Evolutionary conservation across 495 filamentous ascomycete genomes (phyloP).

Genomic region (Penicillium canariense): DNA sequence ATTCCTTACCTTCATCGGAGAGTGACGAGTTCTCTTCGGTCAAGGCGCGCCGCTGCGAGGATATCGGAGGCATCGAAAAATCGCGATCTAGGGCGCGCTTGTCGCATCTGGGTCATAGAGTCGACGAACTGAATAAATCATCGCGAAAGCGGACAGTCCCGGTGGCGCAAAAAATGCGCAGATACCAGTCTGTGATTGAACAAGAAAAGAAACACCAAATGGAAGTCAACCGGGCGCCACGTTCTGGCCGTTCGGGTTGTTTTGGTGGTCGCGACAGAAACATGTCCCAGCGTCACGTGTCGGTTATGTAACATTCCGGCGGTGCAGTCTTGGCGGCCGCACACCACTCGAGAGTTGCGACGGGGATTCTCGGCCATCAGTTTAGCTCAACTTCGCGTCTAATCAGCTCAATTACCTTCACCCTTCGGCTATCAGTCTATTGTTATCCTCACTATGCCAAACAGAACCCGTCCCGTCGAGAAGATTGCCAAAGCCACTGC

Average conservation of each 20-base stretch:
- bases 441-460: conserved; percentile 23
- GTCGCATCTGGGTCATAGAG: conserved; percentile 54
- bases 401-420: conserved; percentile 5
- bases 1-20: conserved; percentile 61
- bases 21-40: conserved; percentile 47
- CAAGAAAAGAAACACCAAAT: conserved; percentile 11
- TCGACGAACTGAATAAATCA: conserved; percentile 43
- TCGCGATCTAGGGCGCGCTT: conserved; percentile 52
- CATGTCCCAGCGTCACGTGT: conserved; percentile 26
- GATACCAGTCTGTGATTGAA: conserved; percentile 18
- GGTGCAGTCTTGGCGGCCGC: neutral
- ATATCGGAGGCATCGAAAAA: conserved; percentile 59
- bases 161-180: conserved; percentile 12
- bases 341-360: neutral
- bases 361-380: neutral
- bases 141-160: conserved; percentile 31
- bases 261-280: conserved; percentile 33
- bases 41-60: conserved; percentile 49
- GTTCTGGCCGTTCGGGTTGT: conserved; percentile 18
- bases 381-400: neutral
- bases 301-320: conserved; percentile 21
- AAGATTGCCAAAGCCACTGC: conserved; percentile 80
- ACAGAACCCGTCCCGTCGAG: conserved; percentile 69
- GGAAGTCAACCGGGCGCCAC: neutral
- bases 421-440: neutral